Evolutionary conservation across 2,329 filamentous ascomycete genomes (phyloP).

Genomic region (Blastomyces parvus): DNA sequence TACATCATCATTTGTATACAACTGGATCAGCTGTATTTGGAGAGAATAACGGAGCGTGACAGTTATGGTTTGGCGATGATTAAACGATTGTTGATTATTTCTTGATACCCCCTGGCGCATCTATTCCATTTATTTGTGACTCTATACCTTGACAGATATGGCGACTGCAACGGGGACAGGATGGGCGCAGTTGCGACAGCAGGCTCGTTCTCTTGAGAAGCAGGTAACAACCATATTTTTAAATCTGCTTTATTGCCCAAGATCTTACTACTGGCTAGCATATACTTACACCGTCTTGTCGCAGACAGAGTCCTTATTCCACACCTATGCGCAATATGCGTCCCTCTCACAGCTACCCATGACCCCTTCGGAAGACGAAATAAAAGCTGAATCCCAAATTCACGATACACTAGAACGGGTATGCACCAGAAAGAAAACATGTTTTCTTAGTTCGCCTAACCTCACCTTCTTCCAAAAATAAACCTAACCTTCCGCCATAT

Average conservation of each 20-base stretch:
- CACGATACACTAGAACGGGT: slow-evolving; percentile 78
- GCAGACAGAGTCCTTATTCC: slow-evolving; percentile 65
- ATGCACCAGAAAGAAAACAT: slow-evolving; percentile 18
- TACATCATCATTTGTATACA: not conserved
- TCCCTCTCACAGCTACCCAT: slow-evolving; percentile 66
- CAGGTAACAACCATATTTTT: slow-evolving; percentile 51
- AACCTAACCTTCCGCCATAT: slow-evolving; percentile 10
- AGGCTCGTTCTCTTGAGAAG: slow-evolving; percentile 77
- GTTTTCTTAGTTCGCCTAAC: not conserved
- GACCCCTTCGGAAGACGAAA: slow-evolving; percentile 79
- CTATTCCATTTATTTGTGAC: not conserved
- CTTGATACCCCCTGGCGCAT: not conserved
- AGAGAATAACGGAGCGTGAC: not conserved
- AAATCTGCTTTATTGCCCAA: not conserved
- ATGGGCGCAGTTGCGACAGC: slow-evolving; percentile 91
- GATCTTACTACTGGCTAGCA: not conserved
- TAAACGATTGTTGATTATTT: not conserved
- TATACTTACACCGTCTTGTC: slow-evolving; percentile 13
- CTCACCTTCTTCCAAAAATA: not conserved
- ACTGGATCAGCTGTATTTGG: not conserved
- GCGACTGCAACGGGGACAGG: slow-evolving; percentile 51
- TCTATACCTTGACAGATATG: slow-evolving; percentile 32
- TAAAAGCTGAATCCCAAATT: slow-evolving; percentile 66
- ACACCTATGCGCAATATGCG: slow-evolving; percentile 81
- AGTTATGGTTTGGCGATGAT: not conserved